Evolutionary conservation across 192 early-diverging fungal species (phyloP), one percentile per base, ranked within the genome.

Genomic region (Podila verticillata): DNA sequence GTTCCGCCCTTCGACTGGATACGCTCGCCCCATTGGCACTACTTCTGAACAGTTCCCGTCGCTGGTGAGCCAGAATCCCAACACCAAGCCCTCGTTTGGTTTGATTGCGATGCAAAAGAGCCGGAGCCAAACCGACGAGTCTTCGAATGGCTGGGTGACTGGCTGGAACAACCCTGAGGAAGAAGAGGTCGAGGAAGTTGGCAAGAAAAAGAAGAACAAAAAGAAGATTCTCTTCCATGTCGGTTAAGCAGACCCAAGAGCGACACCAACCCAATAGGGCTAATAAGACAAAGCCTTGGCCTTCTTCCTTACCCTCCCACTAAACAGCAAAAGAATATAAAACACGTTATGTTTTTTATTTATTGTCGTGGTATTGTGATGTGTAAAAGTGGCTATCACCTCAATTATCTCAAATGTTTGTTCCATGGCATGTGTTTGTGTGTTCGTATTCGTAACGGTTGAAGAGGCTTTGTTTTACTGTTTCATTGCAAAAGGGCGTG

Each of bases 141-240:
- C 61, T 17, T 35, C 74, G 20, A 67, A 75, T 51, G 82, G 75
- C 22, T 77, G 75, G 70, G 59, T 73, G 36, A 68, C 72, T 32
- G 80, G 71, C 6, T 68, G 75, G 81, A 67, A 44, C 57, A 70
- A 30, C 34, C 34, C 69, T 7, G 63, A 59, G 6, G 56, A 82
- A 39, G 84, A 73, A 24, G 65, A 78, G 19, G 30, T 19, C 9
- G 75, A 79, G 61, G 69, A 70, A 6, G 71, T 66, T 20, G 92
- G 93, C 49, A 92, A 91, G 78, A 85, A 87, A 51, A 88, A 87
- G 69, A 89, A 86, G 81, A 84, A 89, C 65, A 82, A 82, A 65
- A 92, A 92, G 72, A 87, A 88, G 63, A 87, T 93, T 32, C 81
- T 93, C 32, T 91, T 93, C 73, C 84, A 87, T 62, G 85, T 92